phyloP scores from a whole-genome alignment of 768 basidiomycete genomes.

The Mycena alexandri region DNA sequence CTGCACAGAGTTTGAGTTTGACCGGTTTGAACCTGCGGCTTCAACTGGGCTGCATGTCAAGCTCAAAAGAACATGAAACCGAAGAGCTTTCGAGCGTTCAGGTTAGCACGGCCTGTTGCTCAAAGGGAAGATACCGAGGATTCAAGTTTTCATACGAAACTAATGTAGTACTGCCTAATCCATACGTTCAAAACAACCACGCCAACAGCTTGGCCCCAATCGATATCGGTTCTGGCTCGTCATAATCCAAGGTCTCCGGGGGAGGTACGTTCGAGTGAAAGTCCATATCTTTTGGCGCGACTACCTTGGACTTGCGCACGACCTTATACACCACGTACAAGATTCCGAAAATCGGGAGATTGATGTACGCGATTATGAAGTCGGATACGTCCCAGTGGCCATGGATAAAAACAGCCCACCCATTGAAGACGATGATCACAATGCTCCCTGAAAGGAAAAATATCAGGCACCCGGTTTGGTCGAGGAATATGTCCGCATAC shows the following conservation, averaged over 20 bases:
- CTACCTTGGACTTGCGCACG: slow-evolving; percentile 13
- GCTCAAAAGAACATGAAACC: no score
- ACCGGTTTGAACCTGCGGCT: no score
- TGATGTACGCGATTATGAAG: slow-evolving; percentile 40
- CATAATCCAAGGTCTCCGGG: slow-evolving; percentile 19
- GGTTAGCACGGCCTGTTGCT: no score
- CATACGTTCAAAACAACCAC: slow-evolving; percentile 19
- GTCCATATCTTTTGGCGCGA: slow-evolving; percentile 22
- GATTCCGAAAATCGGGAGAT: slow-evolving; percentile 34
- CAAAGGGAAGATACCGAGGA: no score
- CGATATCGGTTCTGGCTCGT: slow-evolving; percentile 9
- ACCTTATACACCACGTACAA: slow-evolving; percentile 31
- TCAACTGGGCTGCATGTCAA: no score
- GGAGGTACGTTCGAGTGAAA: slow-evolving; percentile 32
- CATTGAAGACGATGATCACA: slow-evolving; percentile 39
- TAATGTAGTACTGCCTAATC: neutral
- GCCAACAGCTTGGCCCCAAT: slow-evolving; percentile 12
- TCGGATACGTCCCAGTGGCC: slow-evolving; percentile 32
- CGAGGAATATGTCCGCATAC: neutral
- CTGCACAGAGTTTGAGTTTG: no score
- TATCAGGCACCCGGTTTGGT: no score
- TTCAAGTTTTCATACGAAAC: no score
- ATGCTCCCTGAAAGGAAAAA: slow-evolving; percentile 24
- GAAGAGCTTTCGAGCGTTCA: no score
- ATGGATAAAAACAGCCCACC: slow-evolving; percentile 36